Evolutionary conservation across 2,329 filamentous ascomycete genomes (phyloP).

Genomic region (Hypoxylon sp.): DNA sequence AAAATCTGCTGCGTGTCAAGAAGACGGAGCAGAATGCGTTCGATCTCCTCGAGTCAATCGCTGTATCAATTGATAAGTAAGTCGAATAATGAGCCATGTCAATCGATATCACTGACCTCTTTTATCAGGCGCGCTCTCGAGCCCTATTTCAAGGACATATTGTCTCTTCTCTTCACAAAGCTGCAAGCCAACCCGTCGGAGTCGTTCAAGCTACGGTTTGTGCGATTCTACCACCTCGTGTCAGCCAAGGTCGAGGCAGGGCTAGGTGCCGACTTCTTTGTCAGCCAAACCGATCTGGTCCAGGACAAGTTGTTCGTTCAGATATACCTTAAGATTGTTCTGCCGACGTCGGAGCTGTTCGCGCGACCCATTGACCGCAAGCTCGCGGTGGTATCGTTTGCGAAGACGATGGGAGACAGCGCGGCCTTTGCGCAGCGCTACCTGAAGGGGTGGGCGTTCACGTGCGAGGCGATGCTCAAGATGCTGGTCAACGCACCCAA

Average conservation of each 20-base stretch:
- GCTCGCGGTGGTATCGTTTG: conserved; percentile 89
- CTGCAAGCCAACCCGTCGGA: conserved; percentile 75
- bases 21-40: conserved; percentile 87
- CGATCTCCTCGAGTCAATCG: conserved; percentile 84
- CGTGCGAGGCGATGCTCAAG: conserved; percentile 87
- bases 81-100: conserved; percentile 45
- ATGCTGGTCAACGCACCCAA: conserved; percentile 86
- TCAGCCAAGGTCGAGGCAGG: conserved; percentile 79
- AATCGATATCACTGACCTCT: conserved; percentile 9
- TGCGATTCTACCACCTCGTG: conserved; percentile 93
- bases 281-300: conserved; percentile 81
- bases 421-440: conserved; percentile 82
- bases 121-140: conserved; percentile 67
- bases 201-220: conserved; percentile 84
- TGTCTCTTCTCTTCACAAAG: conserved; percentile 82
- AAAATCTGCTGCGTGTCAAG: conserved; percentile 83
- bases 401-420: conserved; percentile 89
- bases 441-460: conserved; percentile 89
- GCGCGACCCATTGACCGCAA: conserved; percentile 90
- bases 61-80: conserved; percentile 76
- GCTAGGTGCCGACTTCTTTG: conserved; percentile 92
- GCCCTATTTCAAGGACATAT: conserved; percentile 79
- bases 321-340: conserved; percentile 85
- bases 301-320: conserved; percentile 82
- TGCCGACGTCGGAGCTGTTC: conserved; percentile 88